Conservation (phyloP, 1,284 basidiomycete genomes). For the Microbotryomycetes sp. region DNA sequence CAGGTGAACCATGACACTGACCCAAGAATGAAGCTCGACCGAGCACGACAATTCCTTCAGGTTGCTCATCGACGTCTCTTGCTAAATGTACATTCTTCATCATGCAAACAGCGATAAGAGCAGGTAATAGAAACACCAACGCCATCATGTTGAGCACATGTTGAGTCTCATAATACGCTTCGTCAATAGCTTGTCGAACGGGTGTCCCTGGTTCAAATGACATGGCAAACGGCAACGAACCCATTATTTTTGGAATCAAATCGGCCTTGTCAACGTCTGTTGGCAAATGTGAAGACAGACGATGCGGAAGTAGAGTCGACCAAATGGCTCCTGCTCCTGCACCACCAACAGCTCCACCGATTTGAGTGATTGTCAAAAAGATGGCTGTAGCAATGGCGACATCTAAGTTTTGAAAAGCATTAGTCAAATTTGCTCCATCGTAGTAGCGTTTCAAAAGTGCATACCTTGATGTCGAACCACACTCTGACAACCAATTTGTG, state of each 20-base stretch:
- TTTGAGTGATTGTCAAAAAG: slow-evolving; percentile 39
- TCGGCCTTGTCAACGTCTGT: slow-evolving; percentile 3
- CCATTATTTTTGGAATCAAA: slow-evolving; percentile 35
- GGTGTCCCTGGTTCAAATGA: slow-evolving; percentile 29
- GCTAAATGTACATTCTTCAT: slow-evolving; percentile 35
- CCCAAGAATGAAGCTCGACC: slow-evolving; percentile 29
- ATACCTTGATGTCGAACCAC: slow-evolving; percentile 34
- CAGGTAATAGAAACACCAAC: slow-evolving; percentile 28
- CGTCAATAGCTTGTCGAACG: slow-evolving; percentile 32
- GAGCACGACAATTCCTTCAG: slow-evolving; percentile 31
- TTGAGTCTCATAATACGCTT: slow-evolving; percentile 36
- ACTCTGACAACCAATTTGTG: slow-evolving; percentile 37
- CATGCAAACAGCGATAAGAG: slow-evolving; percentile 20
- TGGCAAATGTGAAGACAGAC: slow-evolving; percentile 29
- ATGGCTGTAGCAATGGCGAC: slow-evolving; percentile 39
- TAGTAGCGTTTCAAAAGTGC: neutral
- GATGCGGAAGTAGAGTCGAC: slow-evolving; percentile 34
- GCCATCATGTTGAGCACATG: slow-evolving; percentile 32
- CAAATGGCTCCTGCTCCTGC: slow-evolving; percentile 38
- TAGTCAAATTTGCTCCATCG: neutral
- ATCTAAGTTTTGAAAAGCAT: slow-evolving; percentile 18
- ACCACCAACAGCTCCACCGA: slow-evolving; percentile 40
- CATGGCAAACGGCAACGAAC: slow-evolving; percentile 34
- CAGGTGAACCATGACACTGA: slow-evolving; percentile 5
- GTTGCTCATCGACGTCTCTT: slow-evolving; percentile 14